phyloP scores from a whole-genome alignment of 495 filamentous ascomycete genomes.

The Thermochaetoides thermophila region DNA sequence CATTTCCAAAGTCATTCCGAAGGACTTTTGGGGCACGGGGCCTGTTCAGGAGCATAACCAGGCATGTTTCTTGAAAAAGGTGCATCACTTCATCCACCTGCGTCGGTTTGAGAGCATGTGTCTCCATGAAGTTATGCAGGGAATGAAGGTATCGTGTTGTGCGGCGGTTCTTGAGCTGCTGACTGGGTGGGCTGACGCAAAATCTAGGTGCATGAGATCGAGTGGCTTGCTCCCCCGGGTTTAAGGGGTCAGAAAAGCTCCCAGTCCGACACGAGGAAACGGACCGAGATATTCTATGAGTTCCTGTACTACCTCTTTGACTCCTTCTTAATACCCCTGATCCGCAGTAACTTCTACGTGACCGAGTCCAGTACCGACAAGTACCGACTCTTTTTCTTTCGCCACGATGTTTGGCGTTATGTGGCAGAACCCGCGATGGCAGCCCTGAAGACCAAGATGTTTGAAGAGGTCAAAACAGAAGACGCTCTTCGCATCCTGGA shows the following conservation, averaged over 20 bases:
- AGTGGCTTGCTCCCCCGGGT: slow-evolving; percentile 53
- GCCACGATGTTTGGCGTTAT: slow-evolving; percentile 78
- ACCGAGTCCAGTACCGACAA: slow-evolving; percentile 75
- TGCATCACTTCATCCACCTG: slow-evolving; percentile 63
- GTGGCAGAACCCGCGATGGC: slow-evolving; percentile 59
- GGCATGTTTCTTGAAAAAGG: slow-evolving; percentile 41
- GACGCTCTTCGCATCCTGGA: slow-evolving; percentile 44
- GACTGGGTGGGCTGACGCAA: too few relatives aligned
- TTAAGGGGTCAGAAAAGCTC: slow-evolving; percentile 40
- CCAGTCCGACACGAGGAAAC: slow-evolving; percentile 57
- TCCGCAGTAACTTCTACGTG: slow-evolving; percentile 81
- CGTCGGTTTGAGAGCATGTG: slow-evolving; percentile 69
- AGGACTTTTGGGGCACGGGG: slow-evolving; percentile 56
- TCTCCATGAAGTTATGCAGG: slow-evolving; percentile 63
- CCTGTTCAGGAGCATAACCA: slow-evolving; percentile 41
- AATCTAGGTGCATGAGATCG: slow-evolving; percentile 49
- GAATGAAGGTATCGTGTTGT: slow-evolving; percentile 47
- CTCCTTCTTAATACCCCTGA: slow-evolving; percentile 73
- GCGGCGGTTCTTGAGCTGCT: too few relatives aligned
- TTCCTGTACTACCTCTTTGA: slow-evolving; percentile 89
- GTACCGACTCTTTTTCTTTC: slow-evolving; percentile 82
- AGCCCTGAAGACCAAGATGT: slow-evolving; percentile 55
- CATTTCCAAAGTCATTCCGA: slow-evolving; percentile 58
- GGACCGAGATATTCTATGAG: slow-evolving; percentile 65
- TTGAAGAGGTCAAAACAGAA: slow-evolving; percentile 56